A percentile compares a stretch with the other conserved stretches of the same genome.
These are phyloP conservation scores for Sarcodon aspratus DNA, from an alignment of 768 basidiomycete species.

Conservation along the genomic window DNA sequence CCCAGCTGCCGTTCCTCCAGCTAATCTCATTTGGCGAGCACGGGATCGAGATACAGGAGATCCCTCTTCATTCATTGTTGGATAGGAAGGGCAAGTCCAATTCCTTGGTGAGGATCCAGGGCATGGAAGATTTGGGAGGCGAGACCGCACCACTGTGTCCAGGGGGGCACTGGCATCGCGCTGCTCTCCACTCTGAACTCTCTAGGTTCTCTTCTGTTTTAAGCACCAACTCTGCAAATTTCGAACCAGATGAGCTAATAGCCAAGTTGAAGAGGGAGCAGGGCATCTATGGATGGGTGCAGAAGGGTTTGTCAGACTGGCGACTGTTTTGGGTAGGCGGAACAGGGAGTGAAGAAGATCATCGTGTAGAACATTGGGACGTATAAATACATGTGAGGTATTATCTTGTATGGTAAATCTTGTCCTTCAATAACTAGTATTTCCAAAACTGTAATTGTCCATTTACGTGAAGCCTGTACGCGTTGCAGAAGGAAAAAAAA, in stretches of 20 bases:
- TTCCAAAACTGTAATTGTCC: too few relatives aligned
- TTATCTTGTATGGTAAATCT: too few relatives aligned
- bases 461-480: too few relatives aligned
- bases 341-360: constrained; percentile 17
- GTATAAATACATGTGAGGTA: too few relatives aligned
- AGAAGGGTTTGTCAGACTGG: constrained; percentile 66
- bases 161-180: constrained; percentile 39
- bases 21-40: constrained; percentile 57
- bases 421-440: too few relatives aligned
- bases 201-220: constrained; percentile 32
- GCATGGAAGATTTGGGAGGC: constrained; percentile 52
- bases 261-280: constrained; percentile 37
- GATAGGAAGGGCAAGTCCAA: constrained; percentile 24
- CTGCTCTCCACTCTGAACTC: constrained; percentile 20
- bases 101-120: constrained; percentile 17
- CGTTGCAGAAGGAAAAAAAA: too few relatives aligned
- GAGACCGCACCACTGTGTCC: constrained; percentile 43
- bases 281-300: constrained; percentile 72
- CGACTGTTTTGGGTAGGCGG: constrained; percentile 79
- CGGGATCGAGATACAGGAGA: constrained; percentile 68
- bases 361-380: too few relatives aligned
- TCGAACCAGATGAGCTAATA: constrained; percentile 40
- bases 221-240: constrained; percentile 32
- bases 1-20: constrained; percentile 43
- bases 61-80: constrained; percentile 37